phyloP scores from a whole-genome alignment of 192 early-diverging fungal species.

The Pilobolus umbonatus region DNA sequence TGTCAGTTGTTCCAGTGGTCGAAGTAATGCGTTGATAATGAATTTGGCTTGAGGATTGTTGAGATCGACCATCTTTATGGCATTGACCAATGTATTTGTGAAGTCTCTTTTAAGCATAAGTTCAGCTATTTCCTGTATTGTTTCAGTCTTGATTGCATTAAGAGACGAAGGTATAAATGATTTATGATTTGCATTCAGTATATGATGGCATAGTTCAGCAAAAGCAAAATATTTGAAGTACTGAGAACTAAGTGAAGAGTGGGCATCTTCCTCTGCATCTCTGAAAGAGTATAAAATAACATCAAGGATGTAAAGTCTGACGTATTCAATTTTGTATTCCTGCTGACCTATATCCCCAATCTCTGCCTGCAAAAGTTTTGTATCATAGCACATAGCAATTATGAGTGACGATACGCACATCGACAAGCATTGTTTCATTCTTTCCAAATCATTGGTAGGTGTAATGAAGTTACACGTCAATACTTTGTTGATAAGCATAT shows the following conservation, averaged over 20 bases:
- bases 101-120: conserved; percentile 88
- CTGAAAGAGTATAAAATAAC: conserved; percentile 56
- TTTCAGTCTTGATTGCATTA: conserved; percentile 36
- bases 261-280: conserved; percentile 45
- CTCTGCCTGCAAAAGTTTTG: conserved; percentile 19
- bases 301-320: conserved; percentile 57
- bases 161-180: neutral
- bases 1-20: conserved; percentile 85
- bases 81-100: conserved; percentile 68
- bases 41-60: conserved; percentile 80
- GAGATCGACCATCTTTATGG: conserved; percentile 79
- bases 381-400: conserved; percentile 47
- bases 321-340: neutral
- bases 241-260: conserved; percentile 38
- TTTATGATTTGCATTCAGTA: conserved; percentile 52
- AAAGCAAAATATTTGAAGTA: conserved; percentile 66
- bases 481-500: conserved; percentile 61
- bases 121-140: conserved; percentile 58
- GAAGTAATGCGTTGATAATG: conserved; percentile 72
- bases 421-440: conserved; percentile 57
- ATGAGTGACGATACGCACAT: conserved; percentile 63
- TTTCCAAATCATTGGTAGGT: conserved; percentile 39
- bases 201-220: conserved; percentile 62
- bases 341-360: neutral
- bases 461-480: conserved; percentile 50